These are phyloP conservation scores for Penicillium lagena DNA, from an alignment of 495 filamentous ascomycete genomes.

Conservation along the genomic window DNA sequence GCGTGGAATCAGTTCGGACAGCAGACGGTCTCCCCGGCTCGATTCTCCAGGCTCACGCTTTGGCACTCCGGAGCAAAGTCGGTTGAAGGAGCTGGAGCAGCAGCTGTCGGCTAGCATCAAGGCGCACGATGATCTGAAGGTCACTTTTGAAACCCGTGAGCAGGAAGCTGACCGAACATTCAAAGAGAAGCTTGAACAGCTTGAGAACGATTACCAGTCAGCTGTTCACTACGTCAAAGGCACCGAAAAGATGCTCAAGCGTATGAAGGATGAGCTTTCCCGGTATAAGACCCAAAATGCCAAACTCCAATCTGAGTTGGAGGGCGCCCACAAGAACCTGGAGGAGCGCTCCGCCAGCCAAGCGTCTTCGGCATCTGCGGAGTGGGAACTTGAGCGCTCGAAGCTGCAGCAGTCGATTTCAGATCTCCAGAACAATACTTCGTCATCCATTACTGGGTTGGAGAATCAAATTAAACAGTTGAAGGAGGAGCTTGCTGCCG, in stretches of 20 bases:
- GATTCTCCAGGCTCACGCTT: constrained; percentile 70
- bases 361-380: constrained; percentile 35
- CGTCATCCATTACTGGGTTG: constrained; percentile 55
- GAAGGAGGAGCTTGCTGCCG: constrained; percentile 56
- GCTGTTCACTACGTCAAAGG: constrained; percentile 99
- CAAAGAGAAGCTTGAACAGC: constrained; percentile 82
- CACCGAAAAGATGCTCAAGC: constrained; percentile 97
- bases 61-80: constrained; percentile 70
- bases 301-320: constrained; percentile 74
- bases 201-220: constrained; percentile 97
- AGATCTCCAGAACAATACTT: constrained; percentile 58
- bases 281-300: constrained; percentile 82
- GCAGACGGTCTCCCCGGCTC: constrained; percentile 48
- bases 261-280: constrained; percentile 92
- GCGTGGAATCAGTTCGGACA: constrained; percentile 64
- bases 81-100: constrained; percentile 84
- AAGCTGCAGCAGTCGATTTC: constrained; percentile 60
- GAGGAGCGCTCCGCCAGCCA: constrained; percentile 23
- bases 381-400: constrained; percentile 75
- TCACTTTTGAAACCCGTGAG: constrained; percentile 65
- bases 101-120: constrained; percentile 72
- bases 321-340: constrained; percentile 41
- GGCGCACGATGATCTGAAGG: constrained; percentile 77
- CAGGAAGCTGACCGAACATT: constrained; percentile 80
- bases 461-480: constrained; percentile 65